Evolutionary conservation across 192 early-diverging fungal genomes (phyloP).

Genomic region (Radiomyces spectabilis): DNA sequence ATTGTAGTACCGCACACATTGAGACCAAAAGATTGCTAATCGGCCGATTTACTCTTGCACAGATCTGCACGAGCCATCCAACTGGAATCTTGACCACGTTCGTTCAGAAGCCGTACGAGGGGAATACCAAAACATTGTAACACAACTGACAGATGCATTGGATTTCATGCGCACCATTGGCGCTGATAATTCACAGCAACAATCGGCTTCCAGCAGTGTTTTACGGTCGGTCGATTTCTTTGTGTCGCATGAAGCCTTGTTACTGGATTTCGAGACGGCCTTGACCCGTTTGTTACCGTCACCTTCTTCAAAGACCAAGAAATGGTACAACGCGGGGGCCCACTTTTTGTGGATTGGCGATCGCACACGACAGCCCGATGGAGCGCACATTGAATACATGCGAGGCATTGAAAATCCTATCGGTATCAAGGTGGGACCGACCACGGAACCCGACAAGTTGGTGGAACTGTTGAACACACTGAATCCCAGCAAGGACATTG

Average conservation of each 20-base stretch:
- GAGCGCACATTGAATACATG: slow-evolving; percentile 96
- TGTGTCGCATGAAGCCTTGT: slow-evolving; percentile 92
- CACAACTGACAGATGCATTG: slow-evolving; percentile 77
- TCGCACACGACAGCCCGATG: slow-evolving; percentile 90
- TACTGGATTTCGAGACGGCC: slow-evolving; percentile 87
- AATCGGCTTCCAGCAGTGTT: slow-evolving; percentile 22
- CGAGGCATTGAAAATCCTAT: slow-evolving; percentile 95
- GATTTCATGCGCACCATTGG: slow-evolving; percentile 96
- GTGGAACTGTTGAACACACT: slow-evolving; percentile 78
- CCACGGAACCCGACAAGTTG: slow-evolving; percentile 83
- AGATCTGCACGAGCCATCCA: slow-evolving; percentile 86
- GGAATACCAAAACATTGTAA: slow-evolving; percentile 89
- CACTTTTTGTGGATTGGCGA: slow-evolving; percentile 99
- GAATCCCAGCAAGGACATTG: slow-evolving; percentile 77
- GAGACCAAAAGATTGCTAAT: background rate
- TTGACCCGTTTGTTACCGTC: slow-evolving; percentile 65
- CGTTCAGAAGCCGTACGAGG: slow-evolving; percentile 63
- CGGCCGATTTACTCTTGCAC: background rate
- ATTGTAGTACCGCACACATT: slow-evolving; percentile 2
- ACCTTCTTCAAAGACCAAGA: slow-evolving; percentile 38
- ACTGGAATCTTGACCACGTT: slow-evolving; percentile 90
- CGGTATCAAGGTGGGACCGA: slow-evolving; percentile 93
- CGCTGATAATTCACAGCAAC: slow-evolving; percentile 48
- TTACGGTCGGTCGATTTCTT: slow-evolving; percentile 85
- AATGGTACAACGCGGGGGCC: slow-evolving; percentile 88